Base-by-base conservation (phyloP, 176 grass and related monocot species). In the Poa annua region DNA sequence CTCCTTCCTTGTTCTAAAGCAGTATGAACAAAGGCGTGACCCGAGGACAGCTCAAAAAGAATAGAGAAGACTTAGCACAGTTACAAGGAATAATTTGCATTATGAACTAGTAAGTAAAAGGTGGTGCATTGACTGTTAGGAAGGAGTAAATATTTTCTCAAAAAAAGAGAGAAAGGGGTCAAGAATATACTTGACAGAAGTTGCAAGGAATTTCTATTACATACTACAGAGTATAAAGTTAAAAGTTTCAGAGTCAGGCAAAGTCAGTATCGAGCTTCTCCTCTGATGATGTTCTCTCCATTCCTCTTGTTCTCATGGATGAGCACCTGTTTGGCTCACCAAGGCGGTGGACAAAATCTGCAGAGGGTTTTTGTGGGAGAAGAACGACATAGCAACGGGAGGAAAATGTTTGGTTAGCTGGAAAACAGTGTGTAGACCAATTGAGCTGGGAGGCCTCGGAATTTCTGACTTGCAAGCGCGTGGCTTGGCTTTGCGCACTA, bases 31-130 rank as follows among this genome's bases (percentile, higher is more conserved):
- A 85, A 85, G 71, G 0, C 55, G 45, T 82, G 45, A 71, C 73
- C 25, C 54, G 69, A 81, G 51, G 73, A 75, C 76, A 75, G 66
- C 67, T 80, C 77, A 74, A 62, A 80, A 74, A 3, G 44, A 78
- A 19, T 26, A 29, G 24, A 81, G 44, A 71, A 71, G 47, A 89
- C 83, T 34, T 71, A 62, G 41, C 34, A 81, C 42, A 55, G 47
- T n/a, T 84, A 57, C 34, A 80, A 88, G 14, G 56, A 71, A 78
- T 65, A 64, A 72, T 55, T 62, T 85, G 53, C 62, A 16, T 47
- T 44, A 20, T 47, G 51, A 67, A 84, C 76, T 49, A n/a, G n/a
- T n/a, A 54, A 75, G 6, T 41, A 48, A 75, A 72, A 72, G 81
- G 8, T 75, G 34, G 45, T 47, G 62, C 5, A 13, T 21, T 77